Evolutionary conservation across 371 early-diverging fungal genomes (phyloP).

Genomic region (Batkoa obscura): DNA sequence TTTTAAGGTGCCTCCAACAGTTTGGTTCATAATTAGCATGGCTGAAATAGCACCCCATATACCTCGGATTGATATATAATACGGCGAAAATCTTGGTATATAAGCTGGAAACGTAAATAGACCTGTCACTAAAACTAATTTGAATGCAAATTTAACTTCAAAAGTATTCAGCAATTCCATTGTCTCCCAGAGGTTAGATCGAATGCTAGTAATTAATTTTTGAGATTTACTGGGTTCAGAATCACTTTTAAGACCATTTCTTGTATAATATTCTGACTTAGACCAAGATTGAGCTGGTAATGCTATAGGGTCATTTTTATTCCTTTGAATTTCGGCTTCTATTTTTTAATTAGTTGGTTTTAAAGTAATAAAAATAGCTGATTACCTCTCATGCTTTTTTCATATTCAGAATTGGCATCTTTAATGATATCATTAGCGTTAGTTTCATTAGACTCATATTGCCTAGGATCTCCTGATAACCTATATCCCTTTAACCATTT

Average conservation of each 20-base stretch:
- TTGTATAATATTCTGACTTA: background rate
- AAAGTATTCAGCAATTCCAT: background rate
- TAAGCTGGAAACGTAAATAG: background rate
- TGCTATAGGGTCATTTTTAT: too few relatives aligned
- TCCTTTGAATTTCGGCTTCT: too few relatives aligned
- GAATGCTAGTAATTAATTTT: background rate
- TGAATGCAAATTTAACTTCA: background rate
- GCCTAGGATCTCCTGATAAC: background rate
- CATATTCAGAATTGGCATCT: too few relatives aligned
- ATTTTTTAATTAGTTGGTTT: too few relatives aligned
- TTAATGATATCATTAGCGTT: background rate
- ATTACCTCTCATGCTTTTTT: too few relatives aligned
- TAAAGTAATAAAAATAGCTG: too few relatives aligned
- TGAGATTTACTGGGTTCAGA: background rate
- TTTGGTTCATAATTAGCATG: background rate
- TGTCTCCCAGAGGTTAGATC: background rate
- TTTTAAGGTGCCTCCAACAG: slow-evolving; percentile 1
- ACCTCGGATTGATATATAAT: background rate
- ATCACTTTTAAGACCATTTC: background rate
- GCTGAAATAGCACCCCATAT: slow-evolving; percentile 4
- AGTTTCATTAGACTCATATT: background rate
- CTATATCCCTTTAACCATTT: background rate
- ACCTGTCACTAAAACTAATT: background rate
- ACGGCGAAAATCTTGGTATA: background rate
- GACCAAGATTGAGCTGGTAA: too few relatives aligned